phyloP scores from a whole-genome alignment of 768 basidiomycete species.

The Trametes gibbosa region DNA sequence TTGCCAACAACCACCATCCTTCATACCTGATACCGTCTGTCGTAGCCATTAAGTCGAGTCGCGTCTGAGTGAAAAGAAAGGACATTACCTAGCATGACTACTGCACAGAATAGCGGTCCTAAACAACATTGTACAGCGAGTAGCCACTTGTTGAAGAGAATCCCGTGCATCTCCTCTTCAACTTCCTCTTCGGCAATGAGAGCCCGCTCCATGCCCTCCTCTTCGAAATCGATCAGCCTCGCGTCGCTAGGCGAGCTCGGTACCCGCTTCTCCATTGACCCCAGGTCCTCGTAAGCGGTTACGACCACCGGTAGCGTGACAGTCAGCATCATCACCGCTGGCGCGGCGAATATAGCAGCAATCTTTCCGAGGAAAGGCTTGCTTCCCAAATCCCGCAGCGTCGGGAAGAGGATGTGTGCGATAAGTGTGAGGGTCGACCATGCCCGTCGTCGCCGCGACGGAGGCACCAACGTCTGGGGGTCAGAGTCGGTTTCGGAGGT shows the following conservation, averaged over 20 bases:
- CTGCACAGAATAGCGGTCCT: conserved; percentile 76
- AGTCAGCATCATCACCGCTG: conserved; percentile 82
- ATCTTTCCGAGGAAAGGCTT: conserved; percentile 73
- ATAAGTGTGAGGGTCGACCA: conserved; percentile 38
- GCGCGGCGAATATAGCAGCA: conserved; percentile 77
- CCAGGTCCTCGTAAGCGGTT: conserved; percentile 43
- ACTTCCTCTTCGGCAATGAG: conserved; percentile 75
- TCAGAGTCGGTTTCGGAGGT: conserved; percentile 44
- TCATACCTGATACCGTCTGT: conserved; percentile 47
- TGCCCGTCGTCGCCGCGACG: conserved; percentile 39
- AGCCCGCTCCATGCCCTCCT: conserved; percentile 66
- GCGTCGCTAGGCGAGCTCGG: conserved; percentile 35
- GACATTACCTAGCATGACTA: conserved; percentile 71
- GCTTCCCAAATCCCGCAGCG: conserved; percentile 66
- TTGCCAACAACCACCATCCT: conserved; percentile 52
- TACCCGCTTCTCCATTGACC: conserved; percentile 38
- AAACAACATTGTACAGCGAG: conserved; percentile 80
- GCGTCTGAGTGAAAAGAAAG: not conserved
- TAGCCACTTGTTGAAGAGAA: conserved; percentile 76
- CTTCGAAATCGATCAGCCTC: conserved; percentile 64
- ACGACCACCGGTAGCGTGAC: conserved; percentile 90
- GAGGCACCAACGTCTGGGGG: conserved; percentile 42
- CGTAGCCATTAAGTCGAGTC: not conserved
- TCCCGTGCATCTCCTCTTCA: conserved; percentile 63
- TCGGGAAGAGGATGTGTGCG: conserved; percentile 77